Evolutionary conservation across 1,284 basidiomycete genomes (phyloP).

Genomic region (Leccinum angustisporum): DNA sequence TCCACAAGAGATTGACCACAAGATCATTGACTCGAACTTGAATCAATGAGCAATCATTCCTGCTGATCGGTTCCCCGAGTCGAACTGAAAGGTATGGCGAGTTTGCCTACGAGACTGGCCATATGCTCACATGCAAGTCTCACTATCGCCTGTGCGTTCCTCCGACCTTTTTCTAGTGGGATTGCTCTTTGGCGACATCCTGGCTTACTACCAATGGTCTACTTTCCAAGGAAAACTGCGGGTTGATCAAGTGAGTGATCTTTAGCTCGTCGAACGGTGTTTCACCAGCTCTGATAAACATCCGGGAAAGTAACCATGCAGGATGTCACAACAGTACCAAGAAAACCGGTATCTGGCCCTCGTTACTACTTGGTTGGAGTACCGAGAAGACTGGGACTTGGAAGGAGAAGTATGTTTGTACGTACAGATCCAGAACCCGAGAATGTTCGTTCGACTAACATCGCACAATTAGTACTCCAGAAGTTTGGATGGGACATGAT

Average conservation of each 20-base stretch:
- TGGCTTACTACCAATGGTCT: neutral
- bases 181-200: neutral
- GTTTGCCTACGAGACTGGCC: too few relatives aligned
- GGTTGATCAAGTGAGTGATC: neutral
- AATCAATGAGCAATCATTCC: too few relatives aligned
- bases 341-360: neutral
- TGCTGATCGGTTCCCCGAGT: too few relatives aligned
- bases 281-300: neutral
- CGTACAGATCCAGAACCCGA: neutral
- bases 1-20: too few relatives aligned
- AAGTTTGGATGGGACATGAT: neutral
- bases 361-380: neutral
- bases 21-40: too few relatives aligned
- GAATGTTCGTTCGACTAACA: neutral
- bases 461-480: neutral
- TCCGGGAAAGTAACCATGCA: neutral
- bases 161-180: neutral
- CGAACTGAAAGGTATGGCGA: too few relatives aligned
- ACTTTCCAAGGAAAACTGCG: neutral
- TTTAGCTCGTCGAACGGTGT: neutral
- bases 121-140: neutral
- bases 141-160: neutral
- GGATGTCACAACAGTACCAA: neutral
- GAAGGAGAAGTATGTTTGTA: neutral
- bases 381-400: neutral